These are phyloP conservation scores for Dioscorea alata DNA, from an alignment of 106 monocot species.

Conservation along the genomic window DNA sequence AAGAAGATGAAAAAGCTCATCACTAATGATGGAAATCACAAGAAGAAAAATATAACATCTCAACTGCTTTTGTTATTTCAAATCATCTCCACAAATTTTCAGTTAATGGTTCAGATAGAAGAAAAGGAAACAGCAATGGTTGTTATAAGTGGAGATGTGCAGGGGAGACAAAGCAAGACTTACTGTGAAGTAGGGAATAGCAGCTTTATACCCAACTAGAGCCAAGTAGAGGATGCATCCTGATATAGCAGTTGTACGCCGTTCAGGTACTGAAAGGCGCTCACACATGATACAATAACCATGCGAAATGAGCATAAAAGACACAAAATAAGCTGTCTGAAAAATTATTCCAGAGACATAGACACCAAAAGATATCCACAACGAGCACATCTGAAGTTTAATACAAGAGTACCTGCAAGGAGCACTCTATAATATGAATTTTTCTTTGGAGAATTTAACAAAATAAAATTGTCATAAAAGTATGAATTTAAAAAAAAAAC, in stretches of 20 bases:
- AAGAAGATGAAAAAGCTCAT: too few species aligned
- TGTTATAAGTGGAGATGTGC: background rate
- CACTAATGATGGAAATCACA: too few species aligned
- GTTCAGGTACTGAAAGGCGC: constrained; percentile 63
- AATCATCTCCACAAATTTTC: too few species aligned
- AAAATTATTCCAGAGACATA: constrained; percentile 86
- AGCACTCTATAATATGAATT: background rate
- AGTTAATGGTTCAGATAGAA: too few species aligned
- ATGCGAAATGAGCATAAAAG: constrained; percentile 80
- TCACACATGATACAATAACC: constrained; percentile 92
- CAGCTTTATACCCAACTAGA: constrained; percentile 73
- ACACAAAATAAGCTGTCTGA: constrained; percentile 75
- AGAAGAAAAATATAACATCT: too few species aligned
- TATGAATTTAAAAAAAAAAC: background rate
- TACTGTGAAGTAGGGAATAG: constrained; percentile 81
- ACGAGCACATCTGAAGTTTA: constrained; percentile 70
- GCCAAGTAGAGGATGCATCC: constrained; percentile 64
- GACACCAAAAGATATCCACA: constrained; percentile 95
- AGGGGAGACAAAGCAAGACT: constrained; percentile 1
- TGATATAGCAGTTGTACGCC: constrained; percentile 57
- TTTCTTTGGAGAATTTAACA: background rate
- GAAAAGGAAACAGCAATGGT: too few species aligned
- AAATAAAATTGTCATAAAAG: background rate
- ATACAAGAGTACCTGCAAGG: constrained; percentile 81
- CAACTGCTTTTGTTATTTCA: too few species aligned